Evolutionary conservation across 129 eudicot genomes (phyloP), one percentile per base, ranked within the genome.

Genomic region (Kitagawia praeruptora): DNA sequence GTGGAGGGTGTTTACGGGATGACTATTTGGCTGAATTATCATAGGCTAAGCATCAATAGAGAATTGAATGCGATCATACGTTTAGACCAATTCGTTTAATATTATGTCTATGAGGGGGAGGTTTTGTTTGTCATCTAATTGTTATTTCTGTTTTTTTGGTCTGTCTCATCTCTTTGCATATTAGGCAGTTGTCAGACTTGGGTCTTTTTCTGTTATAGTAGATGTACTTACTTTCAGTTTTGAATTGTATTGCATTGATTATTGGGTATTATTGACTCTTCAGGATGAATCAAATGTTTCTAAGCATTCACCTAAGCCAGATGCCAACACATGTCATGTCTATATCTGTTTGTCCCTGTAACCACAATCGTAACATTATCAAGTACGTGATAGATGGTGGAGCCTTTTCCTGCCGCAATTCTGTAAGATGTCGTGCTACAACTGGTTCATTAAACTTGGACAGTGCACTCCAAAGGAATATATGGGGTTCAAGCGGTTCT

Each of bases 281-380:
- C 88, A 91, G 93, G 90, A 88, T 82, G 85, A 85, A 63, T 82
- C 84, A 63, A 81, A 77, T 82, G 51, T 85, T 75, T 75, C 70
- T 83, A 54, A 78, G 81, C 80, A 69, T 77, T 81, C 84, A 81
- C 48, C 75, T 77, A 31, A 74, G 82, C 80, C 83, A 84, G 83
- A 77, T 89, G 67, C 84, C 78, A 84, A 84, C 77, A 82, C 71
- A 74, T 84, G 23, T 77, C 48, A 28, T 78, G 71, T 69, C 73
- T 74, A 44, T 83, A 70, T 79, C 82, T 76, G n/a, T 77, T 75
- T 80, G 82, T 85, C 72, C 77, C 72, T 84, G 74, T 18, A 81
- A 82, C 28, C 76, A 71, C 49, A 84, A 63, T 75, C 81, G 76
- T 80, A 82, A 82, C 37, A 5, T 53, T 48, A 83, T 58, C 82